Base-by-base conservation (phyloP, 768 basidiomycete species). In the Pleurotus tuoliensis region DNA sequence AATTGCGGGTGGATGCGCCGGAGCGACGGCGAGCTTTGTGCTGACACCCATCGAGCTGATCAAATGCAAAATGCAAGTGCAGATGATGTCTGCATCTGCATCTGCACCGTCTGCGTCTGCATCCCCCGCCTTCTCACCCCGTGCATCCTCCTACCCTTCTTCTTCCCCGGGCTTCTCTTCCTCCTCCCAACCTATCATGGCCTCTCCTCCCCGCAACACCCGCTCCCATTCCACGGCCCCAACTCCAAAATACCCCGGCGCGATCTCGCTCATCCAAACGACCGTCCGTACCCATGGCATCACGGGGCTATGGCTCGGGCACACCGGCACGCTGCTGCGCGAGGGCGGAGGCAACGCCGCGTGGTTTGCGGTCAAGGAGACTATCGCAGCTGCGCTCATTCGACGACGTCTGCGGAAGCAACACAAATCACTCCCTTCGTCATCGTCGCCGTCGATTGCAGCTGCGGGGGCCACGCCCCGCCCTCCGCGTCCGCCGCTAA, bases 51-150 rank as follows among this genome's bases (percentile, higher is more conserved):
- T 98, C 56, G 95, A 97, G 64, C 86, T 97, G 48, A 83, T 98
- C 57, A 97, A 98, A 72, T 97, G 94, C 75, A 92, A 93, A 70
- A 96, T 98, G 94, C 95, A 97, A 69, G 95, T 97, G 2, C 94
- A 96, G 67, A 88, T 92, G 82, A 83, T 96, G 68, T 72, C 41
- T 46, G n/a, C 45, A 6, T 22, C 60, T 45, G 59, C 56, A 0
- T 30, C 62, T 30, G 59, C 61, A 8, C 57, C 41, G 20, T 44
- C 41, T 13, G 46, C 25, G 59, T 61, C 20, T 56, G 53, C 40
- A 50, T 55, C 22, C 58, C 63, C 22, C 59, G 57, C 41, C 58
- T 55, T 24, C 58, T 59, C 49, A 18, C 44, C 55, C 22, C 57
- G 43, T 18, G 55, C 24, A 39, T 59, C 49, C 56, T 63, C 61